These are phyloP conservation scores for Eleusine indica DNA, from an alignment of 176 grass and related monocot species.

Conservation along the genomic window DNA sequence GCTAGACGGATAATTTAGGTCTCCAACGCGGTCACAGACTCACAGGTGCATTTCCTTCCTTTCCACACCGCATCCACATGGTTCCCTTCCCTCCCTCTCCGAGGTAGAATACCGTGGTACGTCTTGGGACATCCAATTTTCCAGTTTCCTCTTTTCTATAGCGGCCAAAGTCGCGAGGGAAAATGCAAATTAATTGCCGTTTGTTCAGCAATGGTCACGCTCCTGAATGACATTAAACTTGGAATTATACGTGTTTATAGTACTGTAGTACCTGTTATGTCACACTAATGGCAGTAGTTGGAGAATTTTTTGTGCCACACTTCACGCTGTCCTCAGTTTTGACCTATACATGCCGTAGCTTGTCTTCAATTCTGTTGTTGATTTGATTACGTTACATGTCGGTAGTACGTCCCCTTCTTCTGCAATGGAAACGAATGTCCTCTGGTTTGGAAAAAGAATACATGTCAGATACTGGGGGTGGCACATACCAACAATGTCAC, in stretches of 20 bases:
- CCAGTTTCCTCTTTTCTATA: too few species aligned
- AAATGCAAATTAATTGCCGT: neutral
- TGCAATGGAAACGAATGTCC: neutral
- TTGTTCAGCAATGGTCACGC: neutral
- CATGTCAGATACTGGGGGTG: neutral
- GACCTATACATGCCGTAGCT: slow-evolving; percentile 24
- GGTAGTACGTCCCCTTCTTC: neutral
- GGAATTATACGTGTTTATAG: neutral
- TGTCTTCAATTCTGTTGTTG: neutral
- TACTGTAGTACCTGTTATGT: neutral
- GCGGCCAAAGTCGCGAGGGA: neutral
- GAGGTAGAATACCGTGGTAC: neutral
- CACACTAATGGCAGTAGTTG: neutral
- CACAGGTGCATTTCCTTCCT: slow-evolving; percentile 2
- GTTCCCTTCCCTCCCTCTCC: slow-evolving; percentile 15
- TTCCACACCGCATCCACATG: slow-evolving; percentile 16
- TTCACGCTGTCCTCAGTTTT: neutral
- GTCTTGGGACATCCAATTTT: neutral
- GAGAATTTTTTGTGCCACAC: neutral
- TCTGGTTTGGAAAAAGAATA: neutral
- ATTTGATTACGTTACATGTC: neutral
- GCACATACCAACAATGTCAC: neutral
- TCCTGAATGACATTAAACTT: neutral
- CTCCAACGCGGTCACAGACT: slow-evolving; percentile 13
- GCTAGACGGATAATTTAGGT: neutral